Conservation (phyloP, 805 yeast species). For the Ogataea angusta region DNA sequence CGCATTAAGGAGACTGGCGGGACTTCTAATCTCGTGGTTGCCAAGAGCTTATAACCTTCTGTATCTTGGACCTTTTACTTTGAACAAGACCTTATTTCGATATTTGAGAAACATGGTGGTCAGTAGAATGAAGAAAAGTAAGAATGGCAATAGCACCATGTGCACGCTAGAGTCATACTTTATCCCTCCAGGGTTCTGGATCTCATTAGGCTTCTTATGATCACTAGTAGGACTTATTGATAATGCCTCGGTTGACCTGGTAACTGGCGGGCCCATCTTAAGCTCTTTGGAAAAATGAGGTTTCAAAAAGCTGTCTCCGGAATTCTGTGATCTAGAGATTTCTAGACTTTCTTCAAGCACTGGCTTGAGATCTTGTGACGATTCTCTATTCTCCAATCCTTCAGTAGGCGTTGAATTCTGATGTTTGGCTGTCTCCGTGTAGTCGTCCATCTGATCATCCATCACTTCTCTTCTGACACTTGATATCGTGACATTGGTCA, state of each 20-base stretch:
- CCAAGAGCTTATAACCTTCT: slow-evolving; percentile 18
- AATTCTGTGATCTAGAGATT: too few relatives aligned
- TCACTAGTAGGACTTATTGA: too few relatives aligned
- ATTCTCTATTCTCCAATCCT: not conserved
- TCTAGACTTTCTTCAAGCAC: too few relatives aligned
- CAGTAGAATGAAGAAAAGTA: slow-evolving; percentile 12
- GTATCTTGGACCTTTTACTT: slow-evolving; percentile 31
- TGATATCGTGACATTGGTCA: slow-evolving; percentile 39
- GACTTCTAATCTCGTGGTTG: not conserved
- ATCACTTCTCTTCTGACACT: slow-evolving; percentile 10
- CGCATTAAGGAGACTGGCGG: not conserved
- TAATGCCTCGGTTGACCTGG: too few relatives aligned
- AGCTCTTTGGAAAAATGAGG: too few relatives aligned
- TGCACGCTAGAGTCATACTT: slow-evolving; percentile 9
- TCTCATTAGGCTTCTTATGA: not conserved
- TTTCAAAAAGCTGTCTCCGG: too few relatives aligned
- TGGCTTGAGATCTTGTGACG: too few relatives aligned
- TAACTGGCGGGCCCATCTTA: too few relatives aligned
- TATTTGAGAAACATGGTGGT: slow-evolving; percentile 16
- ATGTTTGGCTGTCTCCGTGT: too few relatives aligned
- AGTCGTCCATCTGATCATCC: too few relatives aligned
- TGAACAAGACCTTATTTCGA: slow-evolving; percentile 19
- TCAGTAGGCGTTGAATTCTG: not conserved
- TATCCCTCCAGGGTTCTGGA: not conserved
- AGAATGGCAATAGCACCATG: slow-evolving; percentile 17